A percentile compares a stretch with the other conserved stretches of the same genome.
Conservation (phyloP, 148 eudicot genomes). For the Limonium bicolor region DNA sequence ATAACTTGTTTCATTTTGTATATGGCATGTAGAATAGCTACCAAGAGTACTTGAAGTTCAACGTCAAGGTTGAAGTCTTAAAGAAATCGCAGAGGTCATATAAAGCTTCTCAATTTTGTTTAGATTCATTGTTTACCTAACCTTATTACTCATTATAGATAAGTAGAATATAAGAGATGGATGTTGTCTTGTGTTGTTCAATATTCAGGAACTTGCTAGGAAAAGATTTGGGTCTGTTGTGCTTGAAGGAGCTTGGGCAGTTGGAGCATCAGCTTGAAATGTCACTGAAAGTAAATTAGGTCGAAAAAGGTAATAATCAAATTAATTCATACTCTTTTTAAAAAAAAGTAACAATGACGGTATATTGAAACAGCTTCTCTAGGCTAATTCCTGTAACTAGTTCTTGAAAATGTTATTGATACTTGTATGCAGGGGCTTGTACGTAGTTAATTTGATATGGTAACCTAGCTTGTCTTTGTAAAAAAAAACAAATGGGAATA, state of each 20-base stretch:
- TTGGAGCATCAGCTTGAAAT: slow-evolving; percentile 55
- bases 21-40: slow-evolving; percentile 28
- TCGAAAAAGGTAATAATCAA: slow-evolving; percentile 58
- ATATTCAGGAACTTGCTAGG: slow-evolving; percentile 45
- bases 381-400: too few species aligned
- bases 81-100: slow-evolving; percentile 52
- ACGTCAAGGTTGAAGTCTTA: slow-evolving; percentile 48
- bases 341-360: too few species aligned
- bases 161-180: too few species aligned
- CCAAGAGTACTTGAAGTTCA: slow-evolving; percentile 59
- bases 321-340: not conserved
- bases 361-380: too few species aligned
- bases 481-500: too few species aligned
- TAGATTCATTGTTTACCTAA: too few species aligned
- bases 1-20: not conserved
- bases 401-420: too few species aligned
- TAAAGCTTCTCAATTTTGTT: too few species aligned
- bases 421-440: too few species aligned
- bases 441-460: too few species aligned
- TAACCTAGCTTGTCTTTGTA: too few species aligned
- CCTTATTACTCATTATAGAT: too few species aligned
- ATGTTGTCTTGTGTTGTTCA: not conserved
- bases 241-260: slow-evolving; percentile 49
- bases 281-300: slow-evolving; percentile 48
- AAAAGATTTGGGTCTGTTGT: slow-evolving; percentile 44